A percentile compares a stretch with the other conserved stretches of the same genome.
phyloP scores from a whole-genome alignment of 768 basidiomycete genomes.

The Ramaria sp. region DNA sequence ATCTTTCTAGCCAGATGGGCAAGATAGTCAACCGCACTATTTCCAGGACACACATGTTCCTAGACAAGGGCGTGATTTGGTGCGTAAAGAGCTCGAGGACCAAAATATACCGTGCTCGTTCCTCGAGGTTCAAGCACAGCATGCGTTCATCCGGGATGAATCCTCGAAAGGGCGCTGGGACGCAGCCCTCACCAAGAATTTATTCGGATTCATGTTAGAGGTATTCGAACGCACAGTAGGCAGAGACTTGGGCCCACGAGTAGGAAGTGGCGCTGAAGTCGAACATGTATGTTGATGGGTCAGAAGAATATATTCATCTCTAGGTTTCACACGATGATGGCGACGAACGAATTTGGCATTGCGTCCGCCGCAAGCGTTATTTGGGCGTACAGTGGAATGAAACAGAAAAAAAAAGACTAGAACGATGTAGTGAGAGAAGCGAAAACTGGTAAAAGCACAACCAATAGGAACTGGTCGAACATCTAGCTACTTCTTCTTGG shows the following conservation, averaged over 20 bases:
- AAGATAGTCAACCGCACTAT: not conserved
- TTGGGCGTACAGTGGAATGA: conserved; percentile 7
- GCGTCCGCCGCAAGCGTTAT: conserved; percentile 7
- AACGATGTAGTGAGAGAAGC: conserved; percentile 3
- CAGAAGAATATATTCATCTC: not conserved
- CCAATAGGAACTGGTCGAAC: conserved; percentile 1
- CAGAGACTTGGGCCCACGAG: conserved; percentile 69
- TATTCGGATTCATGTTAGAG: conserved; percentile 86
- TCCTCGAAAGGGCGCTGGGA: conserved; percentile 93
- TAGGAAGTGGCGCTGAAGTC: conserved; percentile 31
- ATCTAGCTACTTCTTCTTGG: conserved; percentile 56
- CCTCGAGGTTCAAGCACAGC: conserved; percentile 93
- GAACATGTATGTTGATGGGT: conserved; percentile 61
- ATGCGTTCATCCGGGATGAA: conserved; percentile 92
- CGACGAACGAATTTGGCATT: conserved; percentile 5
- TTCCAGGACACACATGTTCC: conserved; percentile 86
- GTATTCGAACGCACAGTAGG: conserved; percentile 84
- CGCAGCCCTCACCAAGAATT: conserved; percentile 71
- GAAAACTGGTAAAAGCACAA: conserved; percentile 9
- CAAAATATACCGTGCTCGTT: conserved; percentile 69
- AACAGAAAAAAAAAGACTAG: conserved; percentile 5
- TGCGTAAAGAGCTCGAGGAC: conserved; percentile 76
- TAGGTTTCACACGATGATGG: conserved; percentile 6
- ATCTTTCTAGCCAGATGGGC: not conserved
- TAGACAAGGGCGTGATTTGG: conserved; percentile 73